Evolutionary conservation across 169 alveolate genomes (phyloP).

Genomic region (Plasmodium gonderi): DNA sequence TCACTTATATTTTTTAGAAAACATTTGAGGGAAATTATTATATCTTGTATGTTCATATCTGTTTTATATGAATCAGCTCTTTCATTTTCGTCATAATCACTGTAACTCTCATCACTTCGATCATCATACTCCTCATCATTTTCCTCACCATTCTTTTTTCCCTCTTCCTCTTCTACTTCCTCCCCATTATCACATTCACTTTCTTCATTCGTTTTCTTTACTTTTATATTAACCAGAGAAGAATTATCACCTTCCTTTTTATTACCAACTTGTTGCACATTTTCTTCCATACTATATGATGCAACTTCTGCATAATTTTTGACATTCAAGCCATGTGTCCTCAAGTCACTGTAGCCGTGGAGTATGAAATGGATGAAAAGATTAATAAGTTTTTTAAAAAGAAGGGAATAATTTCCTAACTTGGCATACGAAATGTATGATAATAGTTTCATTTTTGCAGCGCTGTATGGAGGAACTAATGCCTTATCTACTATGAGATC

Average conservation of each 20-base stretch:
- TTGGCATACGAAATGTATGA: slow-evolving; percentile 62
- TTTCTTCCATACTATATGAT: not conserved
- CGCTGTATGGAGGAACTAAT: slow-evolving; percentile 35
- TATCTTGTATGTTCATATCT: slow-evolving; percentile 31
- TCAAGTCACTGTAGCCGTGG: not conserved
- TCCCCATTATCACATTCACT: too few relatives aligned
- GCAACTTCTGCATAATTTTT: slow-evolving; percentile 17
- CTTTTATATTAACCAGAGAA: not conserved
- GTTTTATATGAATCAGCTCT: not conserved
- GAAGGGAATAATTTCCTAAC: not conserved
- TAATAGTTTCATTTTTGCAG: slow-evolving; percentile 43
- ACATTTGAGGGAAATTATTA: slow-evolving; percentile 18
- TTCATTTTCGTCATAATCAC: not conserved
- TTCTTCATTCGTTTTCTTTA: not conserved
- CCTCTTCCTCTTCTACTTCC: not conserved
- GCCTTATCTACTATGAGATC: slow-evolving; percentile 23
- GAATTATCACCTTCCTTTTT: not conserved
- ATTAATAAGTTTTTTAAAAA: slow-evolving; percentile 17
- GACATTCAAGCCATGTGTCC: not conserved
- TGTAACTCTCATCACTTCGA: not conserved
- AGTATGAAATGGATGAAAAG: slow-evolving; percentile 29
- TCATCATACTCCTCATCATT: not conserved
- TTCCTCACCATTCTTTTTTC: not conserved
- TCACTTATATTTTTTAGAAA: slow-evolving; percentile 62
- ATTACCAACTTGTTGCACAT: not conserved